These are phyloP conservation scores for Thelephora terrestris DNA, from an alignment of 1,284 basidiomycete genomes.

Conservation along the genomic window DNA sequence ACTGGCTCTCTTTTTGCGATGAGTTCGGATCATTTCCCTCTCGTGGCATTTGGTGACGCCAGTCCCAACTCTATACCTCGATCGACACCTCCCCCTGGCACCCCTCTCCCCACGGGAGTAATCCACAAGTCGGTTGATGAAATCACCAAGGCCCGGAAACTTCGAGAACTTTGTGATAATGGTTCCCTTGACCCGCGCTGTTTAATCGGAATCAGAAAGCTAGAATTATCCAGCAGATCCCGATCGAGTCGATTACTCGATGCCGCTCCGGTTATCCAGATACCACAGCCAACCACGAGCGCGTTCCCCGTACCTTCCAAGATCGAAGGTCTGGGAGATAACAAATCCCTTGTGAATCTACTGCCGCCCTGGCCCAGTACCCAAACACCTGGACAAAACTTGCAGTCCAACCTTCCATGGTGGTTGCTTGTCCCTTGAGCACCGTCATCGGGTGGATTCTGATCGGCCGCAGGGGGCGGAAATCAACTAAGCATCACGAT, in stretches of 20 bases:
- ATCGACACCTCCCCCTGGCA: conserved; percentile 29
- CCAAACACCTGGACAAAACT: too few species aligned
- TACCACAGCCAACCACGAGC: conserved; percentile 5
- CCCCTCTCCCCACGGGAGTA: conserved; percentile 1
- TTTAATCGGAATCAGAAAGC: conserved; percentile 44
- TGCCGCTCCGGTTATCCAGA: conserved; percentile 21
- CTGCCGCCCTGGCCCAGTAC: too few species aligned
- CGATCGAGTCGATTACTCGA: conserved; percentile 25
- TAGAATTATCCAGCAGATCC: conserved; percentile 30
- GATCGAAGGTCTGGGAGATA: too few species aligned
- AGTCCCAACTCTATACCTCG: conserved; percentile 10
- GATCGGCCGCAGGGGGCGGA: too few species aligned
- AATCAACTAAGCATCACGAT: too few species aligned
- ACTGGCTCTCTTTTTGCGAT: conserved; percentile 70
- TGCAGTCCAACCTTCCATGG: too few species aligned
- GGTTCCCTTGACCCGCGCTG: conserved; percentile 42
- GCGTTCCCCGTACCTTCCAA: not conserved
- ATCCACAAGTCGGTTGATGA: conserved; percentile 26
- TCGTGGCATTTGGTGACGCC: conserved; percentile 58
- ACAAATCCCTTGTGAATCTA: too few species aligned
- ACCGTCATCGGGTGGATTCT: too few species aligned
- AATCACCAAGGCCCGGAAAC: conserved; percentile 28
- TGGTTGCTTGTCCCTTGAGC: too few species aligned
- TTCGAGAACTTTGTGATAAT: conserved; percentile 24
- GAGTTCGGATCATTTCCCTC: conserved; percentile 62